Evolutionary conservation across 1,139 yeast genomes (phyloP).

Genomic region (Lodderomyces orthopsilosis): DNA sequence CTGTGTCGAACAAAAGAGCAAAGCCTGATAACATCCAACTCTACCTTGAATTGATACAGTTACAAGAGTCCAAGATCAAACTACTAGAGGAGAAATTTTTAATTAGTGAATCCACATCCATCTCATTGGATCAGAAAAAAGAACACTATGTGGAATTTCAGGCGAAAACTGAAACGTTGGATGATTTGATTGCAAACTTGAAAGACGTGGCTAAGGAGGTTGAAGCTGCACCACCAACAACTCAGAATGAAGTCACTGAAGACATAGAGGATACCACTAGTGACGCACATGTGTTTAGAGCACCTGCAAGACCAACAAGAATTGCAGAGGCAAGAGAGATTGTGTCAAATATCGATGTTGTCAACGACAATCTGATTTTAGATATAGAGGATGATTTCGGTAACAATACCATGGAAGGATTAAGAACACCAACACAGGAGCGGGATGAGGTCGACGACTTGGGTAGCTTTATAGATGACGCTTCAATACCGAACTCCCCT

Average conservation of each 20-base stretch:
- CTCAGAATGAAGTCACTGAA: constrained; percentile 1
- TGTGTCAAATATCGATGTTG: constrained; percentile 12
- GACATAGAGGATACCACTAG: constrained; percentile 4
- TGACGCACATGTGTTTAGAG: constrained; percentile 7
- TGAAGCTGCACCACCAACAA: neutral
- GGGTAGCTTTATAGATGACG: constrained; percentile 34
- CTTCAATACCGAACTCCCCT: constrained; percentile 15
- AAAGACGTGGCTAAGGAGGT: neutral
- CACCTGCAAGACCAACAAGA: constrained; percentile 7
- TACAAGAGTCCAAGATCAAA: constrained; percentile 26
- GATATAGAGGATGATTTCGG: constrained; percentile 45
- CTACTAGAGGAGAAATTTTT: constrained; percentile 27
- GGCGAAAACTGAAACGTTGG: constrained; percentile 19
- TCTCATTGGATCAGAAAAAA: constrained; percentile 33
- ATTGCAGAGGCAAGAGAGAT: constrained; percentile 11
- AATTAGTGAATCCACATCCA: constrained; percentile 34
- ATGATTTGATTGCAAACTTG: constrained; percentile 4
- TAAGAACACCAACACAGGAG: constrained; percentile 37
- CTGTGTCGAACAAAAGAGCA: neutral
- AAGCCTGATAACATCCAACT: neutral
- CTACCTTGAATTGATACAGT: constrained; percentile 7
- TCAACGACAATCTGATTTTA: constrained; percentile 6
- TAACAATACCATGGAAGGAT: constrained; percentile 38
- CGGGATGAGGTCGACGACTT: constrained; percentile 31
- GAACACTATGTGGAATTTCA: constrained; percentile 23